Evolutionary conservation across 345 rosid species (phyloP), one percentile per base, ranked within the genome.

Genomic region (Carallia brachiata): DNA sequence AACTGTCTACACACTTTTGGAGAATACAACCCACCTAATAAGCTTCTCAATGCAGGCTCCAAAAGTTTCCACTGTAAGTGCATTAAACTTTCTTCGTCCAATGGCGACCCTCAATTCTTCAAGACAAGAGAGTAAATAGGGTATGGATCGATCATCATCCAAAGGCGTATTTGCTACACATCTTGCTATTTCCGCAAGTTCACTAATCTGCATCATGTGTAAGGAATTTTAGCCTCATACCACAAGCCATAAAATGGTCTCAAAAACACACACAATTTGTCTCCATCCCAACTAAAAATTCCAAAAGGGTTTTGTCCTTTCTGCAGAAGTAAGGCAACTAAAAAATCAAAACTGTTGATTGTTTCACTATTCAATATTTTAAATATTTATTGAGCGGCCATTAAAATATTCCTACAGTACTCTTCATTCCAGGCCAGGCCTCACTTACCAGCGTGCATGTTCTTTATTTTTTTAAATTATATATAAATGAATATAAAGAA

Each of bases 121-220:
- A 70, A 95, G 91, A 84, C 89, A 90, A 62, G 94, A 71, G 55
- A 95, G 84, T 67, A 95, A 77, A 79, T 82, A 88, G 6, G 92
- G 84, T 23, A 82, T 76, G 39, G 94, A 81, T 48, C 83, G 84
- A 58, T 92, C 97, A 82, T 95, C 94, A 53, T 87, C 92, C 75
- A 85, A 78, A 62, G 91, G 92, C 12, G 87, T 84, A 81, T 77
- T 89, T 75, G 94, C 98, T 48, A 85, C 96, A 84, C 94, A 89
- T 84, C 85, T 91, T 71, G 99, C 98, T 75, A 95, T 89, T 82
- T 95, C 98, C 54, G 92, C 98, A 81, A 95, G 98, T 75, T 95
- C 99, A 83, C 70, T 87, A 88, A 95, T 89, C 99, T 95, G 92
- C 85, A 64, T 65, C 58, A 78, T 37, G 8, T 50, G 40, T 23